Percentiles rank a stretch among this genome's conserved stretches.
These are phyloP conservation scores for Russula virescens DNA, from an alignment of 768 basidiomycete genomes.

Conservation along the genomic window DNA sequence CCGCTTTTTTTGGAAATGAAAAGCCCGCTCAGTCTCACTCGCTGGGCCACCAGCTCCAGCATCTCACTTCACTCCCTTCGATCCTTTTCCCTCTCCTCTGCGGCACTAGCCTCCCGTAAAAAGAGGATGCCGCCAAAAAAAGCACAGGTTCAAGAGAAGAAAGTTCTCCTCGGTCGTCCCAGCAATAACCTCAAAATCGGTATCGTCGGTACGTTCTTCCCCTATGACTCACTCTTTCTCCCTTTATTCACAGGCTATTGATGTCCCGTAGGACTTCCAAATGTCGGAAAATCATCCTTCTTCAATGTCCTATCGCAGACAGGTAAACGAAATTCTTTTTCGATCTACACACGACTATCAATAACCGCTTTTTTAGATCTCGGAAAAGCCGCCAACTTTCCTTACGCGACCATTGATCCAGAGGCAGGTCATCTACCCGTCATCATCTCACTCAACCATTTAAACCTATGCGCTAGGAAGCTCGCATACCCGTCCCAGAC, in stretches of 20 bases:
- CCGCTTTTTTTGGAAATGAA: constrained; percentile 9
- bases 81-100: constrained; percentile 36
- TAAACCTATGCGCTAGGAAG: constrained; percentile 43
- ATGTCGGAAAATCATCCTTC: constrained; percentile 99
- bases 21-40: not conserved
- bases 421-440: constrained; percentile 41
- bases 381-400: constrained; percentile 95
- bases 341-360: constrained; percentile 1
- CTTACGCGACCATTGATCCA: constrained; percentile 90
- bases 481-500: constrained; percentile 95
- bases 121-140: constrained; percentile 92
- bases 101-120: constrained; percentile 38
- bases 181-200: constrained; percentile 98
- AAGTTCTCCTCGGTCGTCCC: constrained; percentile 81
- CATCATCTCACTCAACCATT: not conserved
- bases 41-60: too few species aligned
- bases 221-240: constrained; percentile 3
- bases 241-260: not conserved
- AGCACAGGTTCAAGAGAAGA: constrained; percentile 70
- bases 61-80: constrained; percentile 14
- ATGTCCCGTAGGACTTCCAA: constrained; percentile 65
- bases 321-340: constrained; percentile 42
- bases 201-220: constrained; percentile 80
- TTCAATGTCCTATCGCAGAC: constrained; percentile 95
- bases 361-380: constrained; percentile 51